Conservation (phyloP, 495 filamentous ascomycete species). For the Neurospora sp. region DNA sequence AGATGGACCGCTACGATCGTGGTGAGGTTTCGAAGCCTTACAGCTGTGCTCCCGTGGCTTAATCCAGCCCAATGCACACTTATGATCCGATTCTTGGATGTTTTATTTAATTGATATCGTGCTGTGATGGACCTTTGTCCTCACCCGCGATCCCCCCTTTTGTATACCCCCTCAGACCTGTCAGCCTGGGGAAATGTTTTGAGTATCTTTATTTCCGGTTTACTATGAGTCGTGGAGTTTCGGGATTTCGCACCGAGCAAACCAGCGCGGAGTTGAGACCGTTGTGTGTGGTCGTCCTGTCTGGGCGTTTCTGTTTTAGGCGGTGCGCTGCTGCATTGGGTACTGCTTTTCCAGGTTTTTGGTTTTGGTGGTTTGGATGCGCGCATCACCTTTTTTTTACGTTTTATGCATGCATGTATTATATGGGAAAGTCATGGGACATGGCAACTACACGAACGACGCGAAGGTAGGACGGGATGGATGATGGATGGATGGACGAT, state of each 20-base stretch:
- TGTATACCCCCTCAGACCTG: neutral
- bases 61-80: neutral
- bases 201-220: neutral
- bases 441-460: neutral
- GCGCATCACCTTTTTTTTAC: neutral
- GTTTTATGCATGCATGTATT: neutral
- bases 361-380: neutral
- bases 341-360: neutral
- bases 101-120: neutral
- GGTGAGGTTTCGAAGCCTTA: constrained; percentile 39
- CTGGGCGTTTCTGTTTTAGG: neutral
- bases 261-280: neutral
- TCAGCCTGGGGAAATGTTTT: neutral
- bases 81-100: neutral
- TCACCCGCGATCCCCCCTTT: neutral
- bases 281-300: neutral
- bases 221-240: neutral
- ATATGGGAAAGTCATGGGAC: neutral
- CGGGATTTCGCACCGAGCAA: neutral
- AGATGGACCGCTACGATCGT: constrained; percentile 34
- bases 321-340: neutral
- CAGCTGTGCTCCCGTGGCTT: constrained; percentile 29
- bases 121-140: neutral
- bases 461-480: neutral
- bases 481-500: neutral